These are phyloP conservation scores for Penicillium waksmanii DNA, from an alignment of 495 filamentous ascomycete genomes.

Conservation along the genomic window DNA sequence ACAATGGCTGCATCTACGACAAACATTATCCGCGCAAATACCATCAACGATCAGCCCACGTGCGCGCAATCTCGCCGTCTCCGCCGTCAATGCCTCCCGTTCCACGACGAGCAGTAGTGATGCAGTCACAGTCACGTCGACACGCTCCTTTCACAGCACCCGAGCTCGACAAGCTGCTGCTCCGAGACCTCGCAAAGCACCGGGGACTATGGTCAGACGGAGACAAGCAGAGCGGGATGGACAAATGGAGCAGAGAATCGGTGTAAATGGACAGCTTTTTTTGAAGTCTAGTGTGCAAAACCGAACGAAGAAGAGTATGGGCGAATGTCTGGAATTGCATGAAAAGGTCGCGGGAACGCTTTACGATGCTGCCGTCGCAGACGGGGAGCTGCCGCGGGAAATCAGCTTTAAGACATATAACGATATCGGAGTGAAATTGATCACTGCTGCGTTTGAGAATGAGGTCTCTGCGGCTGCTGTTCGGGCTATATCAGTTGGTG, in stretches of 20 bases:
- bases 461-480: slow-evolving; percentile 19
- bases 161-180: not conserved
- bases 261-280: not conserved
- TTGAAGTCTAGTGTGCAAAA: not conserved
- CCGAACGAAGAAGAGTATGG: not conserved
- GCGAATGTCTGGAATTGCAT: not conserved
- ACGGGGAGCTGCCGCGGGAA: slow-evolving; percentile 8
- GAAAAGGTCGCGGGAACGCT: not conserved
- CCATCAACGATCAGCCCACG: not conserved
- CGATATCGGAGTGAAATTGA: slow-evolving; percentile 21
- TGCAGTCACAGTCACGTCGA: slow-evolving; percentile 24
- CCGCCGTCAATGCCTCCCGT: slow-evolving; percentile 6
- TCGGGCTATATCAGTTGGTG: slow-evolving; percentile 32
- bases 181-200: not conserved
- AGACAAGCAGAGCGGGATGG: not conserved
- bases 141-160: not conserved
- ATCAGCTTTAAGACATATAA: slow-evolving; percentile 26
- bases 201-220: not conserved
- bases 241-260: not conserved
- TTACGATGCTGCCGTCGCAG: slow-evolving; percentile 10
- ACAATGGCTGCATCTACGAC: slow-evolving; percentile 20
- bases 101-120: slow-evolving; percentile 11
- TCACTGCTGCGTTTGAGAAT: slow-evolving; percentile 14
- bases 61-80: slow-evolving; percentile 5
- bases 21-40: slow-evolving; percentile 3